These are phyloP conservation scores for Sporothrix euskadiensis DNA, from an alignment of 2,329 filamentous ascomycete genomes.

Conservation along the genomic window DNA sequence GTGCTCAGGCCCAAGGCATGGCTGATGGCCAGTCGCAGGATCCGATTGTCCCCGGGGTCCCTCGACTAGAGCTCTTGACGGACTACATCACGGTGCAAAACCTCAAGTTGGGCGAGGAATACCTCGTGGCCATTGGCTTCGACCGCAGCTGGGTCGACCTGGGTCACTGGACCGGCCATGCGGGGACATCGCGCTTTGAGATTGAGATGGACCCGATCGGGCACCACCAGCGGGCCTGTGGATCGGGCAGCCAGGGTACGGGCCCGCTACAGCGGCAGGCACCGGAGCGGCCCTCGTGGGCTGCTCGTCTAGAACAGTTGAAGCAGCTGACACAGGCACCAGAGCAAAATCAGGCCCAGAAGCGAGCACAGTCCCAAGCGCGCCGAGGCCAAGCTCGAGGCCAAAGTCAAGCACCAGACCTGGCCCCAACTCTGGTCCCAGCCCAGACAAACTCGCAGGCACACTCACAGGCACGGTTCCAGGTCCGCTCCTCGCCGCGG, in stretches of 20 bases:
- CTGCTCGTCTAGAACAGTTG: background rate
- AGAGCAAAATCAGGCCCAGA: background rate
- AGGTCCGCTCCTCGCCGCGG: background rate
- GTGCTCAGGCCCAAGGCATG: background rate
- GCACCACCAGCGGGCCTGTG: background rate
- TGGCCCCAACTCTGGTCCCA: too few species aligned
- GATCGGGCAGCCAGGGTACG: background rate
- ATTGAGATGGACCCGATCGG: background rate
- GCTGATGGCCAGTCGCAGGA: background rate
- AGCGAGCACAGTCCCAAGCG: too few species aligned
- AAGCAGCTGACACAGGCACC: background rate
- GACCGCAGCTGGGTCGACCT: constrained; percentile 19
- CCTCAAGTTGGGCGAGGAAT: constrained; percentile 23
- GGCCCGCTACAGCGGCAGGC: background rate
- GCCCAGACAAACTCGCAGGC: too few species aligned
- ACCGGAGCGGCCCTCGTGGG: background rate
- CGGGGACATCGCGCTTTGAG: constrained; percentile 24
- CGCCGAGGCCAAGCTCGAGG: too few species aligned
- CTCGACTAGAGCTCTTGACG: constrained; percentile 11
- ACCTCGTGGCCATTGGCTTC: constrained; percentile 25
- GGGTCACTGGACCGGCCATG: constrained; percentile 27
- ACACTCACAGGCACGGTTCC: background rate
- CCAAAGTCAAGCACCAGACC: too few species aligned
- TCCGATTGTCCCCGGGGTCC: background rate
- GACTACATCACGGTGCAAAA: constrained; percentile 25